phyloP scores from a whole-genome alignment of 1,139 yeast genomes.

The Scheffersomyces parashehatae region DNA sequence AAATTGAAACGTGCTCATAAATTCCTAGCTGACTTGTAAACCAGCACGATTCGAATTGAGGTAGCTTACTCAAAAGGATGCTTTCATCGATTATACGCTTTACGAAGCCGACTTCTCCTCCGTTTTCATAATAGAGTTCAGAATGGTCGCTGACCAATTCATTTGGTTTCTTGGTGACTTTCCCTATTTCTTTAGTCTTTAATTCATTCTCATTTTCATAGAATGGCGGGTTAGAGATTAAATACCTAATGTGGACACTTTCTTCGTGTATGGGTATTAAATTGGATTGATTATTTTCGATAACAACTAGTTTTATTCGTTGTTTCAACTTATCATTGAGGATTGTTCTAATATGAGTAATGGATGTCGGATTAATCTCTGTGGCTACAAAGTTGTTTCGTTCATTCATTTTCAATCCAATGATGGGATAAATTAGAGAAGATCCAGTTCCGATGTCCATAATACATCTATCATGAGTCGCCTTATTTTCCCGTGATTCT shows the following conservation, averaged over 20 bases:
- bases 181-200: slow-evolving; percentile 6
- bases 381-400: slow-evolving; percentile 15
- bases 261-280: not conserved
- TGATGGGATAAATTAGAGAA: slow-evolving; percentile 19
- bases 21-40: slow-evolving; percentile 22
- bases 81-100: slow-evolving; percentile 14
- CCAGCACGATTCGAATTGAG: slow-evolving; percentile 16
- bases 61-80: slow-evolving; percentile 3
- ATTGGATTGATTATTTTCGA: not conserved
- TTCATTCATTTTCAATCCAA: slow-evolving; percentile 6
- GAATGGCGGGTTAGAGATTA: slow-evolving; percentile 26
- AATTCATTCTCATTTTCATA: slow-evolving; percentile 14
- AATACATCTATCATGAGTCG: slow-evolving; percentile 7
- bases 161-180: slow-evolving; percentile 9
- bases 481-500: slow-evolving; percentile 1
- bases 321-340: not conserved
- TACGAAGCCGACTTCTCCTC: slow-evolving; percentile 21
- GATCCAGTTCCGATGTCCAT: slow-evolving; percentile 26
- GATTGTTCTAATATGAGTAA: not conserved
- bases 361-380: slow-evolving; percentile 15
- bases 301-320: not conserved
- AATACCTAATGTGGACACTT: slow-evolving; percentile 9
- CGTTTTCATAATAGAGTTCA: slow-evolving; percentile 15
- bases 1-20: slow-evolving; percentile 7
- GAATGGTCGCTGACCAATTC: slow-evolving; percentile 10